Evolutionary conservation across 75 land plant species (phyloP).

Genomic region (Pinus taeda): DNA sequence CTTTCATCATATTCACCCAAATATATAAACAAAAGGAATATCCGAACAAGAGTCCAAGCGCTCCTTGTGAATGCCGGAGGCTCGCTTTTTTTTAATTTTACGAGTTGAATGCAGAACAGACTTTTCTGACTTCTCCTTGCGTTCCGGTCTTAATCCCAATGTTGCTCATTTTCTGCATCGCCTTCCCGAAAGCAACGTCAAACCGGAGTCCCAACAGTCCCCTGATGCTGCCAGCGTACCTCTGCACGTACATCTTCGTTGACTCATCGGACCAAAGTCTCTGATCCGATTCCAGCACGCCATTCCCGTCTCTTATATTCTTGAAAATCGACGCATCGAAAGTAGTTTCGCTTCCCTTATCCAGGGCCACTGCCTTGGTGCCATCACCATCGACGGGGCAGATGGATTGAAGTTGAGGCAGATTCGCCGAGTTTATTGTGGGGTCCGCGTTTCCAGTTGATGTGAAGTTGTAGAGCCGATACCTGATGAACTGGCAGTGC

Average conservation of each 20-base stretch:
- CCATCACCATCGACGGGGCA: constrained; percentile 40
- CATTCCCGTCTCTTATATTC: constrained; percentile 48
- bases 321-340: constrained; percentile 57
- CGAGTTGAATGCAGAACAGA: constrained; percentile 37
- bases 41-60: no score
- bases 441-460: constrained; percentile 51
- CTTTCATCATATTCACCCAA: no score
- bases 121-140: constrained; percentile 49
- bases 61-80: no score
- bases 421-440: constrained; percentile 22
- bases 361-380: constrained; percentile 34
- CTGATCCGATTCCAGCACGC: constrained; percentile 50
- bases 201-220: constrained; percentile 25
- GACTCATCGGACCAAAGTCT: constrained; percentile 29
- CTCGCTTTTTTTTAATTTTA: no score
- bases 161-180: constrained; percentile 54
- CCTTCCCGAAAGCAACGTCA: constrained; percentile 24
- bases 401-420: constrained; percentile 20
- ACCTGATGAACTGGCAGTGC: constrained; percentile 40
- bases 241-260: constrained; percentile 21
- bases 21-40: no score
- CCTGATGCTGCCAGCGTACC: neutral
- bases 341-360: constrained; percentile 35
- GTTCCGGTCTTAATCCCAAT: constrained; percentile 52
- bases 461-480: constrained; percentile 63